Base-by-base conservation (phyloP, 352 stramenopile species). In the Globisporangium carolinianum region DNA sequence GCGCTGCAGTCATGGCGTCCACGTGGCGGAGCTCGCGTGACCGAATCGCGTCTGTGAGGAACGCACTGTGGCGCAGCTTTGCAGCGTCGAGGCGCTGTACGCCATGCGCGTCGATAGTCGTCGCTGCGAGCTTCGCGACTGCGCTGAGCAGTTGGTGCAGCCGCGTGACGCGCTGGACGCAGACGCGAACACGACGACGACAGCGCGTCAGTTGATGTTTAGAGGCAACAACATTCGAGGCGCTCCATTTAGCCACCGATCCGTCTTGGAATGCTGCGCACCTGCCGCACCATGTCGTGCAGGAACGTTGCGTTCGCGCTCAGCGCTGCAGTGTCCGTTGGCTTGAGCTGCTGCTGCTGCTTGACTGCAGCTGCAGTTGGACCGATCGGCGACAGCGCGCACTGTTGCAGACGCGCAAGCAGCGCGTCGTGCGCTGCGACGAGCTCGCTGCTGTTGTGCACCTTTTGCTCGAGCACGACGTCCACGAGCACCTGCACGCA, bases 281-380 rank as follows among this genome's bases (percentile, higher is more conserved):
- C 81, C 76, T 91, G 78, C 17, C 86, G 61, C 2, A 78, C 62
- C 76, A 91, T 85, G 18, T 79, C 73, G 24, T 75, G 60, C 3
- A 91, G 58, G 61, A 77, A 87, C 11, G 53, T 58, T 8, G 43
- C 56, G 32, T 83, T 82, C 41, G 57, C 38, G 14, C 57, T 66
- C n/a, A 72, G 49, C 3, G 62, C 17, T 15, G 65, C 35, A 5
- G 49, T 15, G 1, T 17, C 37, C 6, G 1, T 41, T 24, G 15
- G 10, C 6, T 37, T n/a, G 1, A 32, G 24, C 24, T 67, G 45
- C 8, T 46, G 45, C 1, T 41, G 10, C 43, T 36, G 24, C n/a
- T 46, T 48, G 46, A 15, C 63, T 24, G 38, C 37, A 5, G 47
- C 1, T 45, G 52, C 41, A 24, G 18, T 24, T 24, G 24, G 24